phyloP scores from a whole-genome alignment of 106 monocot genomes.

The Triglochin maritima region DNA sequence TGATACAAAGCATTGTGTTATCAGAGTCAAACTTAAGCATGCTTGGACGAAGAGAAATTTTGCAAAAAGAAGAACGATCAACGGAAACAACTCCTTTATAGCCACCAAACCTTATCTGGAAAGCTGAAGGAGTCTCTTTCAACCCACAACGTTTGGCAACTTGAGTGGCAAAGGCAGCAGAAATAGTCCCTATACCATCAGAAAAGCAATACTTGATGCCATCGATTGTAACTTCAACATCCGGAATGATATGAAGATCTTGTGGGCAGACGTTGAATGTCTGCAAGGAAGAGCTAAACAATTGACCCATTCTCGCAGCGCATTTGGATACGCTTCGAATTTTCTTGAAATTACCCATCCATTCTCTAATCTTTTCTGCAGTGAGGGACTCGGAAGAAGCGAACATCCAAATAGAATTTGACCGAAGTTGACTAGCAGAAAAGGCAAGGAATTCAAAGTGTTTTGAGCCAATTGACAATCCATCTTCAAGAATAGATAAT shows the following conservation, averaged over 20 bases:
- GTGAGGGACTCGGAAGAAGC: slow-evolving; percentile 53
- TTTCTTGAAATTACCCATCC: slow-evolving; percentile 79
- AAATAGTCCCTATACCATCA: slow-evolving; percentile 97
- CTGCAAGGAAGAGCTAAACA: slow-evolving; percentile 83
- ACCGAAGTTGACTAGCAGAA: slow-evolving; percentile 93
- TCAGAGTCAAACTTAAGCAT: slow-evolving; percentile 89
- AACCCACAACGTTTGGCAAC: slow-evolving; percentile 54
- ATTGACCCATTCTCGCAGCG: slow-evolving; percentile 98
- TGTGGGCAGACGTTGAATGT: slow-evolving; percentile 34
- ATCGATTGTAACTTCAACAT: slow-evolving; percentile 53
- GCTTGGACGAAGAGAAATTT: slow-evolving; percentile 81
- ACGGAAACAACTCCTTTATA: slow-evolving; percentile 90
- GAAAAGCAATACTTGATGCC: slow-evolving; percentile 81
- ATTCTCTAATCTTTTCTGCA: slow-evolving; percentile 57
- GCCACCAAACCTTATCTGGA: slow-evolving; percentile 97
- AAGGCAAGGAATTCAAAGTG: slow-evolving; percentile 95
- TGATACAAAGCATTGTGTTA: slow-evolving; percentile 64
- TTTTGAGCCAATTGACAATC: slow-evolving; percentile 59
- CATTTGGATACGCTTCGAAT: slow-evolving; percentile 85
- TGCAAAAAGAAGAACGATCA: slow-evolving; percentile 46
- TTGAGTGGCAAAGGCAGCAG: slow-evolving; percentile 53
- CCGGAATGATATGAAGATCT: slow-evolving; percentile 58
- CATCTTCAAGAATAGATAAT: slow-evolving; percentile 57
- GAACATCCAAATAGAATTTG: slow-evolving; percentile 95
- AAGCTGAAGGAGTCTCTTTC: slow-evolving; percentile 63